Evolutionary conservation across 495 filamentous ascomycete species (phyloP).

Genomic region (Articulospora tetracladia): DNA sequence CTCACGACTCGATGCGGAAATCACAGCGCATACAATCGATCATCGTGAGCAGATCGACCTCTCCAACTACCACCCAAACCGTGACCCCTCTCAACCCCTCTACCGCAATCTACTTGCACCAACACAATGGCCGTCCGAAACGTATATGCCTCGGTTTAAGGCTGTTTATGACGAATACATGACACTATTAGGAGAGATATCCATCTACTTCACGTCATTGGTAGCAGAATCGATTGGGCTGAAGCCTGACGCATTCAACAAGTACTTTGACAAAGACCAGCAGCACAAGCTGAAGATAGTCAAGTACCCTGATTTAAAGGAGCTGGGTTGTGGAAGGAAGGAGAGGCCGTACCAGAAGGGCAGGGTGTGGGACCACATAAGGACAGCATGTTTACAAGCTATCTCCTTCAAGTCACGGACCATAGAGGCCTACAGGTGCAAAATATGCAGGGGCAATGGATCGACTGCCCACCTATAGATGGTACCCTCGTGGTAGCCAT

Average conservation of each 20-base stretch:
- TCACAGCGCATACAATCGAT: conserved; percentile 56
- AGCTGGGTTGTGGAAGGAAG: conserved; percentile 42
- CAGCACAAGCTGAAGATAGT: conserved; percentile 93
- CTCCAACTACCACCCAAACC: conserved; percentile 68
- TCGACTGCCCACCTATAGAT: conserved; percentile 63
- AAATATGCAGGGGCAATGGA: conserved; percentile 78
- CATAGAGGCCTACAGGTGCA: conserved; percentile 87
- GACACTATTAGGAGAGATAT: conserved; percentile 61
- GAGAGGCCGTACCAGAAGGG: conserved; percentile 32
- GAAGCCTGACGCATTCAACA: conserved; percentile 64
- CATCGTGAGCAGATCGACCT: conserved; percentile 91
- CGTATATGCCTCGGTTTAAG: conserved; percentile 67
- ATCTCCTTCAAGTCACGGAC: conserved; percentile 78
- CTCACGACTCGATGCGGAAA: conserved; percentile 56
- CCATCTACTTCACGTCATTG: conserved; percentile 72
- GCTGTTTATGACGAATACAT: conserved; percentile 71
- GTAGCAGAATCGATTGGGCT: conserved; percentile 87
- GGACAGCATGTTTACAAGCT: conserved; percentile 83
- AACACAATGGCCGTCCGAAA: conserved; percentile 82
- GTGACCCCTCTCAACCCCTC: conserved; percentile 56
- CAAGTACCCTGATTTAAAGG: conserved; percentile 69
- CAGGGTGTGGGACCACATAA: conserved; percentile 93
- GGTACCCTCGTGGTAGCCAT: conserved; percentile 83
- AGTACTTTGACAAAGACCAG: conserved; percentile 77
- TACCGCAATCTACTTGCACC: conserved; percentile 81